These are phyloP conservation scores for Asterophora lycoperdoides DNA, from an alignment of 768 basidiomycete species.

Conservation along the genomic window DNA sequence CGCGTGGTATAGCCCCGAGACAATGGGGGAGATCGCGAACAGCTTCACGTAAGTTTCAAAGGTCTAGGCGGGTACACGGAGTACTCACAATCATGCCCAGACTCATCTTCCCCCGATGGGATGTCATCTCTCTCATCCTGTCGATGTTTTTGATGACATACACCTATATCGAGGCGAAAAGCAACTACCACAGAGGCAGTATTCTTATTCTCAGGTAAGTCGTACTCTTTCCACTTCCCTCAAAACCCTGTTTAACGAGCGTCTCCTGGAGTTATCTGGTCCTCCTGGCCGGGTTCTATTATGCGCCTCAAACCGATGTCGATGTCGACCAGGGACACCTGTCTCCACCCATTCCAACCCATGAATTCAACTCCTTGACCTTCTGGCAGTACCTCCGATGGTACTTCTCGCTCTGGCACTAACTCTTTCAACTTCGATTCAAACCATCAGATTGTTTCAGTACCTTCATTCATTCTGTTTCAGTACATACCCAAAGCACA, in stretches of 20 bases:
- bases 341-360: conserved; percentile 20
- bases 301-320: conserved; percentile 56
- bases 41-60: conserved; percentile 83
- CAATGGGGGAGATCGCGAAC: conserved; percentile 81
- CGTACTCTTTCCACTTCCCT: conserved; percentile 11
- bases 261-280: conserved; percentile 73
- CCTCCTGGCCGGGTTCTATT: conserved; percentile 88
- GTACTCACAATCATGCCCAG: conserved; percentile 36
- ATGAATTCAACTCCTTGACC: conserved; percentile 31
- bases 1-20: conserved; percentile 85
- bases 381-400: conserved; percentile 37
- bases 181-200: conserved; percentile 96
- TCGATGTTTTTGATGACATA: conserved; percentile 98
- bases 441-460: background rate
- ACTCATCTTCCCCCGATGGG: conserved; percentile 98
- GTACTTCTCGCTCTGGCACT: conserved; percentile 30
- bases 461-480: background rate
- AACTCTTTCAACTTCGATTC: background rate
- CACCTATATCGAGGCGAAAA: conserved; percentile 98
- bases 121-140: conserved; percentile 89
- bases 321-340: conserved; percentile 35
- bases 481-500: background rate
- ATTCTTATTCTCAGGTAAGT: conserved; percentile 86
- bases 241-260: background rate
- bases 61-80: background rate